These are phyloP conservation scores for Encephalitozoon hellem DNA, from an alignment of 371 early-diverging fungal genomes.

Conservation along the genomic window DNA sequence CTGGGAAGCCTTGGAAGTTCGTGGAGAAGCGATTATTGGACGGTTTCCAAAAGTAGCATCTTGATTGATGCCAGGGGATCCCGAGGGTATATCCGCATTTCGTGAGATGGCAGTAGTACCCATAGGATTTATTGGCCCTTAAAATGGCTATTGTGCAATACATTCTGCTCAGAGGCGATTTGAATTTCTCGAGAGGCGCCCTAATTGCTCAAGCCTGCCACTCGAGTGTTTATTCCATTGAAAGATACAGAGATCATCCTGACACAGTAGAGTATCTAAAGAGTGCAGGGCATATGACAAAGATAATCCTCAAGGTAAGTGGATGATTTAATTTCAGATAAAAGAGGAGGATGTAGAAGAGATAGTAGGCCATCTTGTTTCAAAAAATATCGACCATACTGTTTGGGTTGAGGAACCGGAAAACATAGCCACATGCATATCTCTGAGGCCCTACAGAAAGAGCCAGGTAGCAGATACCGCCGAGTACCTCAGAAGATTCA, in stretches of 20 bases:
- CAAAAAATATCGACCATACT: slow-evolving; percentile 29
- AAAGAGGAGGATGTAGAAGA: slow-evolving; percentile 27
- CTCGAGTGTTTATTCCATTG: slow-evolving; percentile 24
- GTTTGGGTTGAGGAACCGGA: slow-evolving; percentile 57
- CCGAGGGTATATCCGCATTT: background rate
- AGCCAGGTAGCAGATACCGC: background rate
- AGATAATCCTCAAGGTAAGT: slow-evolving; percentile 43
- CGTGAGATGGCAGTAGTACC: background rate
- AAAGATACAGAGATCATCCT: background rate
- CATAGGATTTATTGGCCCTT: background rate
- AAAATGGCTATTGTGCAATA: slow-evolving; percentile 37
- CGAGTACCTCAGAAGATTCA: slow-evolving; percentile 14
- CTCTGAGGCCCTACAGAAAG: slow-evolving; percentile 30
- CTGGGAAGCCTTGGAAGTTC: background rate
- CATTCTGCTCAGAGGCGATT: slow-evolving; percentile 44
- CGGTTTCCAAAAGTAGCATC: background rate
- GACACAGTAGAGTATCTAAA: slow-evolving; percentile 33
- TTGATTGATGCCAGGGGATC: background rate
- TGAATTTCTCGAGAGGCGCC: slow-evolving; percentile 45
- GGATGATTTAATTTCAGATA: background rate
- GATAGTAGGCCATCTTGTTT: background rate
- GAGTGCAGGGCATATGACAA: slow-evolving; percentile 29
- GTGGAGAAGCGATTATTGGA: background rate
- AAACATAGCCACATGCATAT: slow-evolving; percentile 47
- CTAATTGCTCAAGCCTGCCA: slow-evolving; percentile 57